A percentile compares a stretch with the other conserved stretches of the same genome.
phyloP scores from a whole-genome alignment of 495 filamentous ascomycete genomes.

The Polyplosphaeria fusca region DNA sequence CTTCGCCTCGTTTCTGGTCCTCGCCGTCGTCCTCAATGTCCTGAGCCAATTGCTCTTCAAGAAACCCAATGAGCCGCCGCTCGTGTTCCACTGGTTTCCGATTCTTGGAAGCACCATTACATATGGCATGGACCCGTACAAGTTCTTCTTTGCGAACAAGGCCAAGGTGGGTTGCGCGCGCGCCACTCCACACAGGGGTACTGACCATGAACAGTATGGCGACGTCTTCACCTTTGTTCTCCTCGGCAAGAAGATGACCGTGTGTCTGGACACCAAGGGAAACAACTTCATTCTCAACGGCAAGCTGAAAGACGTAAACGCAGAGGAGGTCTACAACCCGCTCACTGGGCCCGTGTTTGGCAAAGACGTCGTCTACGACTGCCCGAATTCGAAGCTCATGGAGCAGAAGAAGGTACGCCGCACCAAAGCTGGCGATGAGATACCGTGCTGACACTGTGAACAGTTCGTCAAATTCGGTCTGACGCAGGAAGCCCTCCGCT shows the following conservation, averaged over 20 bases:
- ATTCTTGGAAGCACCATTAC: conserved; percentile 61
- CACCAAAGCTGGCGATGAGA: background rate
- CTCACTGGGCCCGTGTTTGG: conserved; percentile 64
- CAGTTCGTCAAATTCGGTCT: conserved; percentile 67
- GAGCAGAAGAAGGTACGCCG: conserved; percentile 61
- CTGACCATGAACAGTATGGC: conserved; percentile 48
- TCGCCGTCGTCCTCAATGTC: conserved; percentile 38
- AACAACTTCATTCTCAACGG: conserved; percentile 64
- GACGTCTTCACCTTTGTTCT: conserved; percentile 65
- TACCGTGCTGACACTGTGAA: background rate
- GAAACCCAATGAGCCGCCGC: conserved; percentile 54
- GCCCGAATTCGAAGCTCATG: conserved; percentile 64
- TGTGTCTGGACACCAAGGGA: conserved; percentile 59
- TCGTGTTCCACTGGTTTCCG: conserved; percentile 66
- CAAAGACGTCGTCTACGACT: conserved; percentile 63
- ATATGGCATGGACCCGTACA: conserved; percentile 64
- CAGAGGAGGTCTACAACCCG: conserved; percentile 62
- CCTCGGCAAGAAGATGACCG: conserved; percentile 61
- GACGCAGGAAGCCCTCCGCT: conserved; percentile 59
- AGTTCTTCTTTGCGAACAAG: conserved; percentile 56
- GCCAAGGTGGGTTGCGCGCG: conserved; percentile 40
- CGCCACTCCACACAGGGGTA: background rate
- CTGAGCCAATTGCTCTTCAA: conserved; percentile 42
- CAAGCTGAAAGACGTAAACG: conserved; percentile 59
- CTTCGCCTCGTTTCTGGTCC: conserved; percentile 30